Evolutionary conservation across 2,329 filamentous ascomycete species (phyloP).

Genomic region (Aspergillus sp.): DNA sequence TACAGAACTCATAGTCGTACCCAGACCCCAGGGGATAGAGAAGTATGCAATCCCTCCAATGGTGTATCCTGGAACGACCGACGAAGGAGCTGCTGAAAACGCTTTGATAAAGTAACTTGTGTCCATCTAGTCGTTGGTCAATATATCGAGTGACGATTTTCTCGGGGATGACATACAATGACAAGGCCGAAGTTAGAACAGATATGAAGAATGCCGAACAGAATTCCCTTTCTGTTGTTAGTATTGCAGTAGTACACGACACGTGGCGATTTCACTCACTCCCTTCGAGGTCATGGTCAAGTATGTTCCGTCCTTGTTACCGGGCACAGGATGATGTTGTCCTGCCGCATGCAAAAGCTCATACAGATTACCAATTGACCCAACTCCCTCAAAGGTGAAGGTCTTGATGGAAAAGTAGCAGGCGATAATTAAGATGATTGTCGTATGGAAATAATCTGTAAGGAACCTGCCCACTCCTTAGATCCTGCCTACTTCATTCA

Average conservation of each 20-base stretch:
- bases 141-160: neutral
- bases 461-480: no score
- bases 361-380: constrained; percentile 49
- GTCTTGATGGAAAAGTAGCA: constrained; percentile 52
- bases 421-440: constrained; percentile 52
- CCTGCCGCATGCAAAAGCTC: constrained; percentile 50
- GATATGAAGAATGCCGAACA: constrained; percentile 51
- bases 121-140: constrained; percentile 38
- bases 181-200: constrained; percentile 53
- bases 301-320: constrained; percentile 54
- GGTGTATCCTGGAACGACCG: constrained; percentile 52
- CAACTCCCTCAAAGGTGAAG: constrained; percentile 45
- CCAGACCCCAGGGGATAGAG: constrained; percentile 53
- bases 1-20: constrained; percentile 50
- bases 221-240: constrained; percentile 38
- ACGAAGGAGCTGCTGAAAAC: constrained; percentile 47
- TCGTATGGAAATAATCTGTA: constrained; percentile 55
- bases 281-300: constrained; percentile 56
- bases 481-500: no score
- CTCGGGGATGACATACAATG: constrained; percentile 35
- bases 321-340: constrained; percentile 45
- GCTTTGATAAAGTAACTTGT: constrained; percentile 55
- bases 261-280: constrained; percentile 26
- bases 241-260: neutral
- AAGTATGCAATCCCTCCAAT: constrained; percentile 55